Conservation (phyloP, 495 filamentous ascomycete species). For the Chaetomium cochliodes region DNA sequence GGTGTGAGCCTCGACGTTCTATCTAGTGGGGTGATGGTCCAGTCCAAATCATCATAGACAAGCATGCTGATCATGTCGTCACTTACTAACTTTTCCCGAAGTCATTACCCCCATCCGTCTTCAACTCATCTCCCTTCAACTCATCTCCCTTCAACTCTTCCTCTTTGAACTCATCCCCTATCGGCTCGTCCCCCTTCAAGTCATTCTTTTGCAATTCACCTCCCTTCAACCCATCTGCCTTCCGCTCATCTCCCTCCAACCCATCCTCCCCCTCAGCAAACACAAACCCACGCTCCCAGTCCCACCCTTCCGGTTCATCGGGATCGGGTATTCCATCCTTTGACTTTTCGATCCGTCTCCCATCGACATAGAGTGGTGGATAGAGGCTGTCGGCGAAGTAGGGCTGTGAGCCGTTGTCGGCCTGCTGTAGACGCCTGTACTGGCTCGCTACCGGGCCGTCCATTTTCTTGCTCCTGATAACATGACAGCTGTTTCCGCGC, state of each 20-base stretch:
- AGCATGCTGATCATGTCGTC: no score
- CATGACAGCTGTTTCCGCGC: conserved; percentile 4
- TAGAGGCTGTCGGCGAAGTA: conserved; percentile 1
- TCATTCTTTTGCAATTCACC: no score
- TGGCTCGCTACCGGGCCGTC: background rate
- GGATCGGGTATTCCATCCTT: conserved; percentile 3
- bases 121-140: no score
- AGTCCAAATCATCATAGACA: no score
- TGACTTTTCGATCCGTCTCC: background rate
- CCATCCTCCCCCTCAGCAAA: background rate
- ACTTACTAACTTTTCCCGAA: no score
- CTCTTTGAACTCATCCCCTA: no score
- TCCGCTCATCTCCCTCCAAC: background rate
- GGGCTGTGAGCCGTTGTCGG: background rate
- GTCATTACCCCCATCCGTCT: no score
- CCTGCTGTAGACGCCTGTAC: background rate
- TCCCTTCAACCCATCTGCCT: background rate
- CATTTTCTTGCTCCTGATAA: conserved; percentile 2
- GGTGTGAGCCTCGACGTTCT: no score
- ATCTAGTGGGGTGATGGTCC: no score
- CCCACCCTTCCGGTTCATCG: conserved; percentile 6
- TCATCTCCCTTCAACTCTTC: no score
- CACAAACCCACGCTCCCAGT: background rate
- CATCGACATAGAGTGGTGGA: conserved; percentile 2
- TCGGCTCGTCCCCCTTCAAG: no score